Base-by-base conservation (phyloP, 495 filamentous ascomycete genomes). In the Bacidia rubella region DNA sequence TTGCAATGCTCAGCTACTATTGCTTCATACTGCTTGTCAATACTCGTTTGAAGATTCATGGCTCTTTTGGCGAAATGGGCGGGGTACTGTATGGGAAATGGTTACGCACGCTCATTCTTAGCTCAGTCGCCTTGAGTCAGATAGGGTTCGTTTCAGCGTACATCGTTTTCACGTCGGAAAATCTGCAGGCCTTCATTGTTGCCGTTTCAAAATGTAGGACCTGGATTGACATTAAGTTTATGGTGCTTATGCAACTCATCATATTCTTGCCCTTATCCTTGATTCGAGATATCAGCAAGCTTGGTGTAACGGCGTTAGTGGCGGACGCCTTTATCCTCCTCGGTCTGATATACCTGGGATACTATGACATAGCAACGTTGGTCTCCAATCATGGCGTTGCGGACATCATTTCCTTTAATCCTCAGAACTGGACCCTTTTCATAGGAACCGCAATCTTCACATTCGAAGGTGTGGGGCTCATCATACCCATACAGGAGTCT, bases 361-460 rank as follows among this genome's bases (percentile, higher is more conserved):
- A 95, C 70, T 97, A 87, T 64, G 90, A 96, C 64, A 75, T 96
- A 60, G 71, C 82, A 49, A 94, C 88, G n/a, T 79, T 96, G 32
- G 77, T 79, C 23, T 67, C 64, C 44, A 80, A 83, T n/a, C 67
- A 84, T 41, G 90, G 90, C 7, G 65, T 93, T 11, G 74, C 87
- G 0, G 92, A 97, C 63, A 84, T 97, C 59, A 73, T 80, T 51
- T 68, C 79, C 54, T 96, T 98, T 74, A 98, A 98, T 69, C 67
- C 80, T 2, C 74, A 81, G 20, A 79, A 85, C 60, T 98, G 92
- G 92, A 95, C 90, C 0, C 78, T 97, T 29, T 95, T 97, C 66
- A 96, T 98, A 60, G 92, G 92, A 57, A 97, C 92, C 7, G 93
- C 92, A 19, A 96, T 98, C 58, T 98, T 98, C 71, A 98, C 92